phyloP scores from a whole-genome alignment of 306 rosid species.

The Rubus parviflorus region DNA sequence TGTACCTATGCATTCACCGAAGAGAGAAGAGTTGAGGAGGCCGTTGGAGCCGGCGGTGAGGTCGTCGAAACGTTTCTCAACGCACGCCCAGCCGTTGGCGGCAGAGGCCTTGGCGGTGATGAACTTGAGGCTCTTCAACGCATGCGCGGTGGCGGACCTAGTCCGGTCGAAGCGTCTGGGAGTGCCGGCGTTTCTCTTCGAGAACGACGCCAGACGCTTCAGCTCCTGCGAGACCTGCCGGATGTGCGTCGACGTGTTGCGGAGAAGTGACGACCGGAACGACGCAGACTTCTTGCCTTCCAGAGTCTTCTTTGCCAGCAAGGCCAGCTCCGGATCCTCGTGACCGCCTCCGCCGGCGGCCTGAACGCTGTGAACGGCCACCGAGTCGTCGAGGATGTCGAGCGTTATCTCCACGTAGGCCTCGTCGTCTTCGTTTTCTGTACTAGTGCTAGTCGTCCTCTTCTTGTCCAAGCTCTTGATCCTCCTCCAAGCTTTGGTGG shows the following conservation, averaged over 20 bases:
- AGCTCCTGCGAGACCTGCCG: slow-evolving; percentile 61
- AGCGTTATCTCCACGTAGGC: slow-evolving; percentile 55
- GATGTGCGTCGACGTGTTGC: slow-evolving; percentile 37
- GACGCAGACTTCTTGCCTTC: slow-evolving; percentile 43
- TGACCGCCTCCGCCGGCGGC: slow-evolving; percentile 21
- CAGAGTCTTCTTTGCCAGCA: slow-evolving; percentile 42
- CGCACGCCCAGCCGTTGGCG: slow-evolving; percentile 40
- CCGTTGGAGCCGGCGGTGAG: slow-evolving; percentile 47
- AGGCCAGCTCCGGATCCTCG: slow-evolving; percentile 46
- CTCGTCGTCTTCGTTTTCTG: slow-evolving; percentile 27
- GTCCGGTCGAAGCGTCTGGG: slow-evolving; percentile 42
- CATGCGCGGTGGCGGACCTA: slow-evolving; percentile 52
- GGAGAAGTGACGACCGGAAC: slow-evolving; percentile 37
- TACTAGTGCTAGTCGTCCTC: slow-evolving; percentile 1
- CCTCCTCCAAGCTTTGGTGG: slow-evolving; percentile 4
- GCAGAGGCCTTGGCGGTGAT: slow-evolving; percentile 37
- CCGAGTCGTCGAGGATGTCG: slow-evolving; percentile 54
- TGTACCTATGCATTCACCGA: slow-evolving; percentile 60
- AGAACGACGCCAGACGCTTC: slow-evolving; percentile 43
- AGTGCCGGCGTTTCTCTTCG: slow-evolving; percentile 29
- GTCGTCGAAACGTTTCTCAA: slow-evolving; percentile 45
- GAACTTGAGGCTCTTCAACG: slow-evolving; percentile 53
- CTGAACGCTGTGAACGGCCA: slow-evolving; percentile 64
- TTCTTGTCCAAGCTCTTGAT: slow-evolving; percentile 20
- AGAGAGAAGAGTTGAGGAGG: slow-evolving; percentile 45